A percentile compares a stretch with the other conserved stretches of the same genome.
Conservation (phyloP, 2,329 filamentous ascomycete genomes). For the Sphaceloma murrayae region DNA sequence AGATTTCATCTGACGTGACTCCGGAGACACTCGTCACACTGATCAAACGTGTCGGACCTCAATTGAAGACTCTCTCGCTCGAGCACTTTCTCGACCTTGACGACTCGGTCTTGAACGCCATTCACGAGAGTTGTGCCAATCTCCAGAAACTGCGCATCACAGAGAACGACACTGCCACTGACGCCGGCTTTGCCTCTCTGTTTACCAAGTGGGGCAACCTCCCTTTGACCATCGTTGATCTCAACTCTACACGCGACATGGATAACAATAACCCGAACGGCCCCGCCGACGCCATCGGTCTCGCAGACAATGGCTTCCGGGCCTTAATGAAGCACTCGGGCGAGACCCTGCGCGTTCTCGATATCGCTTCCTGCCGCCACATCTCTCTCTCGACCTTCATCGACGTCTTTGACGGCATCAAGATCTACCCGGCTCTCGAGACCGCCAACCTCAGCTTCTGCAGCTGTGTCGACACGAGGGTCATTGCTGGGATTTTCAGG, state of each 20-base stretch:
- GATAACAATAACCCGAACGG: slow-evolving; percentile 61
- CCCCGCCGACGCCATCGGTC: slow-evolving; percentile 53
- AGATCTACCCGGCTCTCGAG: slow-evolving; percentile 58
- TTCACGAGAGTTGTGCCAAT: slow-evolving; percentile 58
- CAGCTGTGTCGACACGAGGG: slow-evolving; percentile 45
- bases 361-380: slow-evolving; percentile 77
- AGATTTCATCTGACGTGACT: slow-evolving; percentile 50
- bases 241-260: slow-evolving; percentile 67
- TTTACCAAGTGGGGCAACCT: slow-evolving; percentile 71
- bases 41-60: slow-evolving; percentile 51
- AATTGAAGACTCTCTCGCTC: slow-evolving; percentile 69
- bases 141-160: slow-evolving; percentile 73
- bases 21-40: slow-evolving; percentile 52
- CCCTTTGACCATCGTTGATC: slow-evolving; percentile 58
- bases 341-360: slow-evolving; percentile 52
- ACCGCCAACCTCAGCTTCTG: slow-evolving; percentile 56
- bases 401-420: slow-evolving; percentile 55
- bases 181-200: slow-evolving; percentile 60
- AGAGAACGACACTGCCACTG: slow-evolving; percentile 65
- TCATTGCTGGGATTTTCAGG: slow-evolving; percentile 44
- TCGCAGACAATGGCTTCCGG: slow-evolving; percentile 65
- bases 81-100: slow-evolving; percentile 57
- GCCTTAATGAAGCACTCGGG: slow-evolving; percentile 82
- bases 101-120: slow-evolving; percentile 58
- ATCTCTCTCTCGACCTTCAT: slow-evolving; percentile 65